Base-by-base conservation (phyloP, 768 basidiomycete genomes). In the Mycena indigotica region DNA sequence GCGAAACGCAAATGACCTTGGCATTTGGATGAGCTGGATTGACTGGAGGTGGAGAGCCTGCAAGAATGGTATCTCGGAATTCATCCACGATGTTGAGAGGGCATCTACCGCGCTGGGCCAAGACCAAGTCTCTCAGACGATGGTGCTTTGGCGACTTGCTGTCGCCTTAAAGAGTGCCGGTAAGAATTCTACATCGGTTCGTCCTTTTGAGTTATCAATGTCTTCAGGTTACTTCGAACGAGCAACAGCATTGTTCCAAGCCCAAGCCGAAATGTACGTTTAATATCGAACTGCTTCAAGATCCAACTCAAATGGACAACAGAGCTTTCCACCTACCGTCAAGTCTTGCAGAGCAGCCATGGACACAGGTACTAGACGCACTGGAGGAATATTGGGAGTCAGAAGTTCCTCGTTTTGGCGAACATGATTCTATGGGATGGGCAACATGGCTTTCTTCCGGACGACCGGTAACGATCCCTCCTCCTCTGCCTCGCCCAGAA, bases 311-410 rank as follows among this genome's bases (percentile, higher is more conserved):
- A 25, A 52, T 17, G 28, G 26, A 54, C 10, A 49, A 24, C 65
- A 93, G 92, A 46, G 77, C 79, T 4, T 91, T 88, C 60, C 74
- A 81, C 57, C 54, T 76, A 23, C 89, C 90, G 0, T 69, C 75
- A 24, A 65, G 67, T n/a, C 65, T 88, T 1, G 64, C 66, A 35
- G 70, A 68, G 41, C 60, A 74, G 46, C 71, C 87, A 25, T 74
- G 86, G 29, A 72, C 79, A 21, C 66, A 62, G 3, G 81, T 80
- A 51, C 72, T 93, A 3, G 77, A 82, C 53, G 74, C 78, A 16
- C 76, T 94, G 3, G 91, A 92, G 72, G 83, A 85, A 51, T 94
- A 89, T 67, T 94, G 92, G 92, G 92, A 94, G 50, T 84, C 87
- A 3, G 92, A 93, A 70, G 74, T 72, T 10, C 85, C 85, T n/a